A percentile compares a stretch with the other conserved stretches of the same genome.
phyloP scores from a whole-genome alignment of 495 filamentous ascomycete genomes.

The Aspergillus leporis region DNA sequence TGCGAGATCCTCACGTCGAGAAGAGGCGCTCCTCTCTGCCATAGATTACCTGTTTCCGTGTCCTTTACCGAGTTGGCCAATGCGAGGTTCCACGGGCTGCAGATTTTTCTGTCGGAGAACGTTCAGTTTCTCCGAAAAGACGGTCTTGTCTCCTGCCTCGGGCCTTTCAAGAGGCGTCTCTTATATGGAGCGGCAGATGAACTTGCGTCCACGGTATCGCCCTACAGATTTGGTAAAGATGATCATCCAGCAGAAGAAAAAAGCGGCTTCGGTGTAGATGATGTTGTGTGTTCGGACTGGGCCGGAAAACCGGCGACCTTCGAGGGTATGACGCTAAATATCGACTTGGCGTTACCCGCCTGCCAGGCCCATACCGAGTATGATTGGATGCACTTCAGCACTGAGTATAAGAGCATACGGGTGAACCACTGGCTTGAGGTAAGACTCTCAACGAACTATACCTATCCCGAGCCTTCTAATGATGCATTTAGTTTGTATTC shows the following conservation, averaged over 20 bases:
- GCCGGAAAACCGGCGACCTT: constrained; percentile 1
- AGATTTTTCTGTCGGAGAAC: constrained; percentile 14
- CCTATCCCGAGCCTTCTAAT: neutral
- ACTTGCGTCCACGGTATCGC: neutral
- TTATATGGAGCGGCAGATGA: constrained; percentile 11
- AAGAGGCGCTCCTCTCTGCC: constrained; percentile 17
- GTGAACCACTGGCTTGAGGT: constrained; percentile 20
- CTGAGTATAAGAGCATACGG: constrained; percentile 15
- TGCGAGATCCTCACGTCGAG: constrained; percentile 14
- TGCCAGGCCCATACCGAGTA: constrained; percentile 12
- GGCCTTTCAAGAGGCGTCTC: constrained; percentile 15
- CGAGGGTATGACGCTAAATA: constrained; percentile 9
- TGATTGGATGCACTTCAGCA: constrained; percentile 17
- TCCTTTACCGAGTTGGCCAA: constrained; percentile 11
- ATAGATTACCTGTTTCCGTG: constrained; percentile 10
- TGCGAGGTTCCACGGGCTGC: constrained; percentile 13
- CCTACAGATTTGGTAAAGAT: neutral
- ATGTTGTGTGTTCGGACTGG: neutral
- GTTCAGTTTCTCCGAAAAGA: constrained; percentile 14
- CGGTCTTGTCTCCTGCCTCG: constrained; percentile 11
- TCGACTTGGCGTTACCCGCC: constrained; percentile 8
- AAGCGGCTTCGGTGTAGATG: neutral
- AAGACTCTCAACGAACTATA: neutral
- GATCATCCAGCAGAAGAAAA: constrained; percentile 5
- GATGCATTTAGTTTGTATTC: constrained; percentile 13